These are phyloP conservation scores for Starmerella stigmatis DNA, from an alignment of 805 yeast genomes.

Conservation along the genomic window DNA sequence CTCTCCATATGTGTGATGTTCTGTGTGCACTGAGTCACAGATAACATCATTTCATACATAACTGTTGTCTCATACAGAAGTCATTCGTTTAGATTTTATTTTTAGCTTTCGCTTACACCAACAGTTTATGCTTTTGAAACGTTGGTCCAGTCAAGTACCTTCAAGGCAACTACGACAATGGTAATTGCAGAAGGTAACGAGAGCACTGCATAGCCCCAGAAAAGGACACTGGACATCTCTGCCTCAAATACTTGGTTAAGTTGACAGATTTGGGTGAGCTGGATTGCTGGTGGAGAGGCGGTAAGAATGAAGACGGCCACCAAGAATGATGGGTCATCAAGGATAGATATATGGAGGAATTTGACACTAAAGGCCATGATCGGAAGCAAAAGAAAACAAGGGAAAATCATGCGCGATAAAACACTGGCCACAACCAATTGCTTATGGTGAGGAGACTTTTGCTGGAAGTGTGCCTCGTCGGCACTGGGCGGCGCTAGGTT, in stretches of 20 bases:
- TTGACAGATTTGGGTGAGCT: slow-evolving; percentile 54
- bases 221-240: slow-evolving; percentile 56
- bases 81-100: neutral
- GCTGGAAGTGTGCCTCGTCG: slow-evolving; percentile 28
- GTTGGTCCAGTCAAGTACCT: slow-evolving; percentile 46
- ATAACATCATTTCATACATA: too few relatives aligned
- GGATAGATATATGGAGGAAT: slow-evolving; percentile 38
- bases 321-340: slow-evolving; percentile 50
- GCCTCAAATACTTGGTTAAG: slow-evolving; percentile 48
- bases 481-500: slow-evolving; percentile 49
- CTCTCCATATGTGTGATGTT: too few relatives aligned
- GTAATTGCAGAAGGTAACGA: slow-evolving; percentile 50
- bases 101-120: neutral
- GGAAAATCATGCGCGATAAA: slow-evolving; percentile 51
- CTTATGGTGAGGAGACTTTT: slow-evolving; percentile 32
- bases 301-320: slow-evolving; percentile 50
- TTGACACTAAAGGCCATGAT: slow-evolving; percentile 43
- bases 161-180: slow-evolving; percentile 45
- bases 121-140: slow-evolving; percentile 5
- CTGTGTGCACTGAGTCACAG: too few relatives aligned
- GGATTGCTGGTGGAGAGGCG: slow-evolving; percentile 58
- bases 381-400: slow-evolving; percentile 45
- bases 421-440: slow-evolving; percentile 44
- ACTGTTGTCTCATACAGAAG: too few relatives aligned
- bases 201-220: slow-evolving; percentile 56